Evolutionary conservation across 2,329 filamentous ascomycete species (phyloP), one percentile per base, ranked within the genome.

Genomic region (Ophiostoma ulmi): DNA sequence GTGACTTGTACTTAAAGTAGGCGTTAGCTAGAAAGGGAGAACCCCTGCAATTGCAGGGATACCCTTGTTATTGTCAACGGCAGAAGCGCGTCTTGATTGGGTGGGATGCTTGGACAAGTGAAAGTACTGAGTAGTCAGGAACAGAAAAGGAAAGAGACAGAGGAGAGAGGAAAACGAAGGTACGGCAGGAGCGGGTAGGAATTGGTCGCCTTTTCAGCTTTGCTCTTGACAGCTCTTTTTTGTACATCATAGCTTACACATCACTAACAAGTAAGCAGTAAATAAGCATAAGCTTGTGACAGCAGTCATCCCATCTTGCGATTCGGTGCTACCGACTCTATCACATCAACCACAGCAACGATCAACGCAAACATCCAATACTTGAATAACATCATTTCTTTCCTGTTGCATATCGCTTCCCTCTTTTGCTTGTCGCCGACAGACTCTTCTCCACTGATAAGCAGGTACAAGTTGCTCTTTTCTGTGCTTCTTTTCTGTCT

Each of bases 31-130:
- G 14, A 63, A 35, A 63, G n/a, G 58, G 58, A 63, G 13, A 2
- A 35, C 26, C 58, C 58, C 26, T 63, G 58, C 26, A 31, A 31
- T 5, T n/a, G 22, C 5, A 58, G 52, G n/a, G 52, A 4, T 26
- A 58, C 52, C 52, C 52, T 58, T 58, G 52, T 58, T 58, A 22
- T 58, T 58, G 22, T 5, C 52, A n/a, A 58, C 52, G n/a, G 58
- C 58, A 31, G 13, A 6, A 35, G 58, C 58, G 58, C 58, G 58
- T 35, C 55, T 35, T 63, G 26, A 63, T 63, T 55, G 26, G 52
- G 22, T 61, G 55, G 58, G 6, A 26, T 26, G 26, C 52, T 63
- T n/a, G n/a, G n/a, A 22, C n/a, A 63, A 52, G 22, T 61, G 7
- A 22, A 52, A 55, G n/a, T 55, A 26, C 20, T 55, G 20, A 17